Conservation (phyloP, 768 basidiomycete species). For the Collybiopsis confluens region DNA sequence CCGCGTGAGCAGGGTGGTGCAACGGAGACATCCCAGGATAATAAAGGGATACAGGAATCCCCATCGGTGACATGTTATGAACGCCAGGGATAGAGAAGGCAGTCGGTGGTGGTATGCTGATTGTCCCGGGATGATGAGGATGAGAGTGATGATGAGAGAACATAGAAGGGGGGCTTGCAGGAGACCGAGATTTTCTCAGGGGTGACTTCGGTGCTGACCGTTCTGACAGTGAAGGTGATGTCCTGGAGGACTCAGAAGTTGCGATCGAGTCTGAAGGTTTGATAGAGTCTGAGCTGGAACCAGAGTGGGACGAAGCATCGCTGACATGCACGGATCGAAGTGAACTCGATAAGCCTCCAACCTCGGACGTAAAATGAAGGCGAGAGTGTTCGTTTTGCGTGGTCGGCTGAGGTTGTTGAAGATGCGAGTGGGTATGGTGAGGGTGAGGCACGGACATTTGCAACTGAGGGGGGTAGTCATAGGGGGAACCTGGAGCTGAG, state of each 20-base stretch:
- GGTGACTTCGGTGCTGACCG: slow-evolving; percentile 1
- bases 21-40: slow-evolving; percentile 33
- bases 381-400: slow-evolving; percentile 2
- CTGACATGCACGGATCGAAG: slow-evolving; percentile 4
- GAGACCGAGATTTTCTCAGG: slow-evolving; percentile 10
- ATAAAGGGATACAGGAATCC: slow-evolving; percentile 33
- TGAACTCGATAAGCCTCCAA: slow-evolving; percentile 4
- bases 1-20: slow-evolving; percentile 29
- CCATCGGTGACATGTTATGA: slow-evolving; percentile 22
- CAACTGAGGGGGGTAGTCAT: slow-evolving; percentile 22
- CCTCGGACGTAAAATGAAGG: slow-evolving; percentile 1
- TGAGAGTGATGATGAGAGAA: slow-evolving; percentile 20
- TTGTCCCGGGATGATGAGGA: slow-evolving; percentile 65
- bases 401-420: slow-evolving; percentile 3
- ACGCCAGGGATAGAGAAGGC: slow-evolving; percentile 33
- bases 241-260: slow-evolving; percentile 3
- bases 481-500: slow-evolving; percentile 34
- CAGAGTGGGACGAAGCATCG: slow-evolving; percentile 11
- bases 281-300: slow-evolving; percentile 9
- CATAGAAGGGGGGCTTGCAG: slow-evolving; percentile 10
- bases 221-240: slow-evolving; percentile 4
- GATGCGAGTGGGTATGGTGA: slow-evolving; percentile 12
- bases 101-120: slow-evolving; percentile 51
- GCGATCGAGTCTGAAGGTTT: slow-evolving; percentile 4
- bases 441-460: slow-evolving; percentile 14